Base-by-base conservation (phyloP, 352 stramenopile species). In the Phytophthora cactorum region DNA sequence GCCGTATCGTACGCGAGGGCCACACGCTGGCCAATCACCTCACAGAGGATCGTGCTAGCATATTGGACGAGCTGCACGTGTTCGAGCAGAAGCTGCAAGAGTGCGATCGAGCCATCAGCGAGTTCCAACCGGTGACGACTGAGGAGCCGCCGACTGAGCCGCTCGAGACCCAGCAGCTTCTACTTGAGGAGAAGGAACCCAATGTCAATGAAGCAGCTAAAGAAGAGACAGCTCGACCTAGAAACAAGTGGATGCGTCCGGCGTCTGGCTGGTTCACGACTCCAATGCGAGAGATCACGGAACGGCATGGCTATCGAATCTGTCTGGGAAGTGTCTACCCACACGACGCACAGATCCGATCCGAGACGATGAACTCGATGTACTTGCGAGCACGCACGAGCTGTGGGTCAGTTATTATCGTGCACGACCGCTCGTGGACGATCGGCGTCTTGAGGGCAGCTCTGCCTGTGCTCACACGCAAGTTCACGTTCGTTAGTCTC, bases 281-380 rank as follows among this genome's bases (percentile, higher is more conserved):
- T 22, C 76, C 74, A 60, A 95, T 96, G 88, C 74, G 82, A 41
- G 77, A 90, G 51, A 81, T 96, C 55, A 74, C 84, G 28, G 55
- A 77, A 55, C 79, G 82, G 31, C 77, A 96, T 64, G 85, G 86
- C n/a, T 96, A 96, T 61, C 77, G 87, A 17, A 93, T 96, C 52
- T 93, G 84, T 67, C 77, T 96, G 53, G 88, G 88, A 36, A 95
- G 84, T 60, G 88, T 96, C 27, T 96, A 96, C 63, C 88, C 88
- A 3, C 88, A 96, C 59, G 88, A 96, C 59, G 88, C 88, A 25
- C 88, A 96, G 69, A 93, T 96, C 70, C 83, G 82, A 59, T 86
- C 74, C 1, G 79, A 91, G 63, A 56, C 61, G 2, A 31, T 96
- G 25, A 96, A 96, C 44, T 79, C 87, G 31, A 67, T 88, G 49